Conservation (phyloP, 2,329 filamentous ascomycete genomes). For the Sarocladium kiliense region DNA sequence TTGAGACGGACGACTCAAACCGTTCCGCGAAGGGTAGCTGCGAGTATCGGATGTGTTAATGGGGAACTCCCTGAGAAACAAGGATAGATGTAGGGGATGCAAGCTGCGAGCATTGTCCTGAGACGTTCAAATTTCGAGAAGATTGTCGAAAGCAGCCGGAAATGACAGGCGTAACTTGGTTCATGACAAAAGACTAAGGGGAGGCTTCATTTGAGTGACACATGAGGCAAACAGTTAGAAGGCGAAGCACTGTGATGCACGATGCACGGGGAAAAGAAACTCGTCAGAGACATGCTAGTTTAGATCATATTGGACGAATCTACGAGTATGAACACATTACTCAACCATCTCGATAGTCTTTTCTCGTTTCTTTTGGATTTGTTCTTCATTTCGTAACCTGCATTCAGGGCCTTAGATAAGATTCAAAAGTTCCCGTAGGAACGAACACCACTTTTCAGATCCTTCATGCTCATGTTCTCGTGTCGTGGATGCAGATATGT, state of each 20-base stretch:
- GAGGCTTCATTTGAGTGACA: background rate
- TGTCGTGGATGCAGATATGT: background rate
- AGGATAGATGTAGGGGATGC: background rate
- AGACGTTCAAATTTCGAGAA: too few relatives aligned
- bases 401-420: too few relatives aligned
- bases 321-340: conserved; percentile 3
- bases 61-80: background rate
- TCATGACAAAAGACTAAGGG: background rate
- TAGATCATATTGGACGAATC: conserved; percentile 7
- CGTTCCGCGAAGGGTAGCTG: conserved; percentile 65
- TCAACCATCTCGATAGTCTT: background rate
- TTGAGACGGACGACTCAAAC: conserved; percentile 69
- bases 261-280: background rate
- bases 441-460: background rate
- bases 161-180: background rate
- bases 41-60: conserved; percentile 74
- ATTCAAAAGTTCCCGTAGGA: too few relatives aligned
- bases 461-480: conserved; percentile 3
- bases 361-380: background rate
- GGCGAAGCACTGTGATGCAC: background rate
- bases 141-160: too few relatives aligned
- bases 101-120: background rate
- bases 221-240: background rate
- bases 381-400: background rate
- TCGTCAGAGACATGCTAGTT: background rate